Conservation (phyloP, 176 grass and related monocot genomes). For the Oryza officinalis region DNA sequence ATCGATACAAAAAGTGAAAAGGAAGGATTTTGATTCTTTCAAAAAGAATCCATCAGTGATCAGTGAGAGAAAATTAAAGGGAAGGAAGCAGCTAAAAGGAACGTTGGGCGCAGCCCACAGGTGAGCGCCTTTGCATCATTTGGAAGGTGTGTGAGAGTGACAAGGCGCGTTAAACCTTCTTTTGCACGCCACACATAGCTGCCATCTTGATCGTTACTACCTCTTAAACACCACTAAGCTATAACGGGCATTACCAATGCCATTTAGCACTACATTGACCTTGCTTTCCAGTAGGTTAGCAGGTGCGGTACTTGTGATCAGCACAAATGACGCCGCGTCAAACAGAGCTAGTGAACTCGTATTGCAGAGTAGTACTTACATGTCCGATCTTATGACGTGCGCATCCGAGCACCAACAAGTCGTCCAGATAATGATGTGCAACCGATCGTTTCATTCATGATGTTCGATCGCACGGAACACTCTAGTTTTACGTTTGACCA, state of each 20-base stretch:
- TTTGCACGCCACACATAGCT: neutral
- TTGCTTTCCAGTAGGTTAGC: neutral
- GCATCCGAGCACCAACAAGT: neutral
- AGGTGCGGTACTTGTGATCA: neutral
- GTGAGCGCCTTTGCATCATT: neutral
- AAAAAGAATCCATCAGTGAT: neutral
- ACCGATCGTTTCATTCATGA: neutral
- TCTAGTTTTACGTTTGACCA: neutral
- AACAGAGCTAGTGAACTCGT: neutral
- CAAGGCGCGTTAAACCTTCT: neutral
- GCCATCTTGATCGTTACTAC: too few species aligned
- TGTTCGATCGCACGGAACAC: neutral
- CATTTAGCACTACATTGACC: neutral
- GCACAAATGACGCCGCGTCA: neutral
- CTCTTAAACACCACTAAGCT: too few species aligned
- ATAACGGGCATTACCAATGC: neutral
- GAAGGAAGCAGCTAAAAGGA: neutral
- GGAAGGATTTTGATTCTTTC: neutral
- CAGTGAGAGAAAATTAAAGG: neutral
- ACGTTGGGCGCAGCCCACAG: neutral
- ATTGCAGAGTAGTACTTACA: neutral
- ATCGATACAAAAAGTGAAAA: neutral
- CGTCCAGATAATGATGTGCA: neutral
- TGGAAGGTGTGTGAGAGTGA: neutral
- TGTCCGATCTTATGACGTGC: neutral